A percentile compares a stretch with the other conserved stretches of the same genome.
Evolutionary conservation across 345 rosid species (phyloP).

Genomic region (Heritiera fomes): DNA sequence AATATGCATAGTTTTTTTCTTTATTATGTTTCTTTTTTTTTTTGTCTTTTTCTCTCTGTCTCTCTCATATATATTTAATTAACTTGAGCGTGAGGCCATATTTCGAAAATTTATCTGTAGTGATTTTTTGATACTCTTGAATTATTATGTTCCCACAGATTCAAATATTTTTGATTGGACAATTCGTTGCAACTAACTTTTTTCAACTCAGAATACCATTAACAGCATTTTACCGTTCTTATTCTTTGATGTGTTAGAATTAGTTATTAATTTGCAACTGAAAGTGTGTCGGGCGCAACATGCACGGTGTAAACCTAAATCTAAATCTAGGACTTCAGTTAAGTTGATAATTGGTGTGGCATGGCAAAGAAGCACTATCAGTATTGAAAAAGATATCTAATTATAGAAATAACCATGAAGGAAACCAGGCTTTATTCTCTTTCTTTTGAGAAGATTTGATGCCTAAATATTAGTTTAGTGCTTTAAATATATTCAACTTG

Average conservation of each 20-base stretch:
- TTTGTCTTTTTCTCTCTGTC: too few species aligned
- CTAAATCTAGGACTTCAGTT: not conserved
- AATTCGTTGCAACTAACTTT: too few species aligned
- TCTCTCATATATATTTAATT: too few species aligned
- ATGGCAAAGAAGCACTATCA: not conserved
- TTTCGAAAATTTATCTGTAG: too few species aligned
- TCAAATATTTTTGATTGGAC: too few species aligned
- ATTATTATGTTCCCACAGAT: too few species aligned
- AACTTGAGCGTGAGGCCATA: too few species aligned
- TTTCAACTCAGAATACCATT: too few species aligned
- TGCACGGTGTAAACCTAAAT: not conserved
- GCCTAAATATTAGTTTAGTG: slow-evolving; percentile 13
- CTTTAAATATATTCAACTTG: slow-evolving; percentile 32
- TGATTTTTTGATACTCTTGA: too few species aligned
- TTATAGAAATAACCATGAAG: slow-evolving; percentile 1
- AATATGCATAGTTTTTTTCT: too few species aligned
- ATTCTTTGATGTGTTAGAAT: not conserved
- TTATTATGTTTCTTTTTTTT: too few species aligned
- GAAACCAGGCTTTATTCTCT: slow-evolving; percentile 7
- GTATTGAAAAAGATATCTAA: not conserved
- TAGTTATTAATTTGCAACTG: not conserved
- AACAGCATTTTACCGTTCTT: not conserved
- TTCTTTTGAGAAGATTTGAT: slow-evolving; percentile 22
- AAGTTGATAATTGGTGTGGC: not conserved
- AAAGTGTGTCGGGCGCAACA: not conserved